Conservation (phyloP, 306 rosid species). For the Biancaea sappan region DNA sequence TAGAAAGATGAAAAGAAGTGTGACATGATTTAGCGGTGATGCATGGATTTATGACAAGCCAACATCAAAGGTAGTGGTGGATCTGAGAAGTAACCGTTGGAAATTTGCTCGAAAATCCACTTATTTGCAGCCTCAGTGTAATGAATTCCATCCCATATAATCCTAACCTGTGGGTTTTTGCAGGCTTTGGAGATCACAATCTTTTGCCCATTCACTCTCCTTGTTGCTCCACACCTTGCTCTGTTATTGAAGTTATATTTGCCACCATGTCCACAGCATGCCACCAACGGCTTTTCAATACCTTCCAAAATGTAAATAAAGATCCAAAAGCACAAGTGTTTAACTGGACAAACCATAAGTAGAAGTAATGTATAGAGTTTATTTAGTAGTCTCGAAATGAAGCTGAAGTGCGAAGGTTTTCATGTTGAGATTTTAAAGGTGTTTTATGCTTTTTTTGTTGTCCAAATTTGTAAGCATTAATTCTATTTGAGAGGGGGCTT, state of each 20-base stretch:
- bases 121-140: conserved; percentile 60
- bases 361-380: no score
- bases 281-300: conserved; percentile 52
- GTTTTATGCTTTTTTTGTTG: no score
- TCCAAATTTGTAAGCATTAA: no score
- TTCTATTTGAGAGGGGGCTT: no score
- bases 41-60: conserved; percentile 38
- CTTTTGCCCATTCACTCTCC: conserved; percentile 42
- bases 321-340: no score
- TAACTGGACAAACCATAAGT: no score
- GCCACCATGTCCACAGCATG: conserved; percentile 82
- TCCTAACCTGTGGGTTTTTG: conserved; percentile 51
- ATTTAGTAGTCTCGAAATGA: no score
- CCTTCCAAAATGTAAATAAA: conserved; percentile 46
- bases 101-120: conserved; percentile 55
- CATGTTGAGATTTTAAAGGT: no score
- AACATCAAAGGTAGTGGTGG: conserved; percentile 53
- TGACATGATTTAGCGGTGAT: background rate
- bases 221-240: conserved; percentile 43
- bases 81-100: conserved; percentile 48
- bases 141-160: conserved; percentile 73
- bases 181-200: conserved; percentile 46
- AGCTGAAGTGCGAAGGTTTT: no score
- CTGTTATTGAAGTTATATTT: conserved; percentile 53
- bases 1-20: no score